Conservation (phyloP, 345 rosid species). For the Excoecaria agallocha region DNA sequence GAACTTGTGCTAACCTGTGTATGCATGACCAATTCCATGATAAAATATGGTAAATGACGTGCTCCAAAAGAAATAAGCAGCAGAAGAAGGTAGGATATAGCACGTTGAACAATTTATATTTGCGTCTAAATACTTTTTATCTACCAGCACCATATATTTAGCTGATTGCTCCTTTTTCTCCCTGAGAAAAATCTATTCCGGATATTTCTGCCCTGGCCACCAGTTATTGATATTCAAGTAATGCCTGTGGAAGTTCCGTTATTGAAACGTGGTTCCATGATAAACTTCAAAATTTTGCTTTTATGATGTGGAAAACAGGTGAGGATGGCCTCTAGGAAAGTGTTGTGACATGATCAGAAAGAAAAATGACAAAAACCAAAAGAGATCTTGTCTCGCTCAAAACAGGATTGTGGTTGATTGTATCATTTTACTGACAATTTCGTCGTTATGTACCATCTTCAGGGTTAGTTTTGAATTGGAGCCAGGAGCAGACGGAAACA, state of each 20-base stretch:
- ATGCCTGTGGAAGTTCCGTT: not conserved
- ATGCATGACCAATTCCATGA: not conserved
- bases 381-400: not conserved
- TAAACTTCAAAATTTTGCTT: not conserved
- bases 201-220: not conserved
- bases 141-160: not conserved
- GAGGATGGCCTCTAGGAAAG: not conserved
- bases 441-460: not conserved
- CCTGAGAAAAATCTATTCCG: not conserved
- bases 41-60: not conserved
- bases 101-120: not conserved
- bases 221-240: not conserved
- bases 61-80: not conserved
- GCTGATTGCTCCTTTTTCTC: not conserved
- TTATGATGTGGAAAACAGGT: not conserved
- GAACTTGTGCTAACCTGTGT: not conserved
- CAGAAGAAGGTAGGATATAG: not conserved
- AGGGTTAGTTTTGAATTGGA: slow-evolving; percentile 89
- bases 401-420: not conserved
- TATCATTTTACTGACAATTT: not conserved
- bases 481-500: slow-evolving; percentile 75
- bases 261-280: not conserved
- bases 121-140: too few species aligned
- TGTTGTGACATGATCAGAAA: not conserved
- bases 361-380: not conserved